These are phyloP conservation scores for Durotheca rogersii DNA, from an alignment of 495 filamentous ascomycete genomes.

Conservation along the genomic window DNA sequence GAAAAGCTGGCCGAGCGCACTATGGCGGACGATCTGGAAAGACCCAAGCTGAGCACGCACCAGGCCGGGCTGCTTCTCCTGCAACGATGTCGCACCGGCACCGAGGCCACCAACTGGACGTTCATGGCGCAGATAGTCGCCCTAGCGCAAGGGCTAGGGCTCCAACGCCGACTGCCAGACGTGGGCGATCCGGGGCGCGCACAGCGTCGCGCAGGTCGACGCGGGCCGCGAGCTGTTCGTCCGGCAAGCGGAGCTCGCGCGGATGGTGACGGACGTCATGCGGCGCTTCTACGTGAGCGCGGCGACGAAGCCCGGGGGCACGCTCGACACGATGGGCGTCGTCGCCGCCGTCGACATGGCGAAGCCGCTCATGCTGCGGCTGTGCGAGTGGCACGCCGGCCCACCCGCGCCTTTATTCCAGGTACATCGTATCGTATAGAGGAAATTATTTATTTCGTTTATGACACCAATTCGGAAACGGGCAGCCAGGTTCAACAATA, in stretches of 20 bases:
- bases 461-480: too few relatives aligned
- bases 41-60: not conserved
- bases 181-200: not conserved
- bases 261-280: not conserved
- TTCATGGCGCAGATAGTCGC: not conserved
- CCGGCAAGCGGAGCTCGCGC: not conserved
- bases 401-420: too few relatives aligned
- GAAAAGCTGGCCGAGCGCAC: conserved; percentile 34
- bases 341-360: not conserved
- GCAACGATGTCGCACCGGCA: not conserved
- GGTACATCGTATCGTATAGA: too few relatives aligned
- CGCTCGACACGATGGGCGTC: not conserved
- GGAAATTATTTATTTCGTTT: too few relatives aligned
- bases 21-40: conserved; percentile 45
- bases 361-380: not conserved
- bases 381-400: not conserved
- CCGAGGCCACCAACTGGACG: not conserved
- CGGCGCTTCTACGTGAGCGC: not conserved
- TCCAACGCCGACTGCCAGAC: not conserved
- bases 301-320: not conserved
- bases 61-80: not conserved
- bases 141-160: not conserved
- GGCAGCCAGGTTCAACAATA: too few relatives aligned
- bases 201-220: not conserved
- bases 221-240: not conserved